A percentile compares a stretch with the other conserved stretches of the same genome.
Conservation (phyloP, 2,329 filamentous ascomycete genomes). For the Hymenoscyphus fraxineus region DNA sequence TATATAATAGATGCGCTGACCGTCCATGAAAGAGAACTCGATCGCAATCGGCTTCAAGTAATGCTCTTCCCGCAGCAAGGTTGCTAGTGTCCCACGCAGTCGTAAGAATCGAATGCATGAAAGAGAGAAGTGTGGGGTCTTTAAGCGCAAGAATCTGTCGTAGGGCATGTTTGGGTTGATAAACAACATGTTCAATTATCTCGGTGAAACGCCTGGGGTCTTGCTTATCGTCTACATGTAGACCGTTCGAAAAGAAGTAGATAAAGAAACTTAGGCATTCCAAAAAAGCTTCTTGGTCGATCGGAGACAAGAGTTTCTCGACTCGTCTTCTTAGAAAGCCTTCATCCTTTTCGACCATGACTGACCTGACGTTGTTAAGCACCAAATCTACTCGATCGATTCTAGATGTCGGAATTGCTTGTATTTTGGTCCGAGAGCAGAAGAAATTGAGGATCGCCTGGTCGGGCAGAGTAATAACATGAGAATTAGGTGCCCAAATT, state of each 20-base stretch:
- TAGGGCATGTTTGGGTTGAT: not conserved
- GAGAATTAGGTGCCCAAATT: not conserved
- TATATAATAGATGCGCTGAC: not conserved
- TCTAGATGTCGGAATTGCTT: not conserved
- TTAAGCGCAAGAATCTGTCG: not conserved
- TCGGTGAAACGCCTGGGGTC: not conserved
- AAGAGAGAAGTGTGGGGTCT: not conserved
- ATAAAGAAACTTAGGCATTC: conserved; percentile 4
- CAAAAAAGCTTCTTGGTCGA: not conserved
- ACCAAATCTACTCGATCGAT: not conserved
- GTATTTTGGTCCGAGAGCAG: not conserved
- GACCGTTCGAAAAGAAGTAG: conserved; percentile 1
- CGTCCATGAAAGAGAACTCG: not conserved
- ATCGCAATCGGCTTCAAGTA: conserved; percentile 3
- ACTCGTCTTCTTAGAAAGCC: conserved; percentile 1
- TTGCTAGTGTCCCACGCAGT: not conserved
- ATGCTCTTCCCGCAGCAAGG: not conserved
- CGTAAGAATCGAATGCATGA: conserved; percentile 1
- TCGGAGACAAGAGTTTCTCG: not conserved
- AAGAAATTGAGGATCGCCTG: conserved; percentile 5
- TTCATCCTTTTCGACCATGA: not conserved
- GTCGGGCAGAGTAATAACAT: not conserved
- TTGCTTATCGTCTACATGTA: not conserved
- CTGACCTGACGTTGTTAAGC: not conserved
- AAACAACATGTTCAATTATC: conserved; percentile 3